Base-by-base conservation (phyloP, 2,329 filamentous ascomycete species). In the Emericellopsis cladophorae region DNA sequence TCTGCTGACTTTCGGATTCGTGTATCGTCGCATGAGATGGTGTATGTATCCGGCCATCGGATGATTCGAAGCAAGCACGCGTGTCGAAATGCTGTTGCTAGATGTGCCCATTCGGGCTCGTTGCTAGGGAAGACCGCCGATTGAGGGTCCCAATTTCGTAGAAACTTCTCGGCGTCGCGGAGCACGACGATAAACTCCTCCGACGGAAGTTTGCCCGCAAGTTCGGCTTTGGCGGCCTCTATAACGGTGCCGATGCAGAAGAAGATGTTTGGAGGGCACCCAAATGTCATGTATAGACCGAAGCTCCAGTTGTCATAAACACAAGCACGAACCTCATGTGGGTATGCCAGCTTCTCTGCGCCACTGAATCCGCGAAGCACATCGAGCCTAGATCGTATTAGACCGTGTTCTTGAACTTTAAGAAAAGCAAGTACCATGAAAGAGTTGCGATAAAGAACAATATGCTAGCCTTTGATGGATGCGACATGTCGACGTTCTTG, bases 281-380 rank as follows among this genome's bases (percentile, higher is more conserved):
- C 54, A 0, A 56, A 46, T 2, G 56, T 36, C 1, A 43, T 51
- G 12, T 57, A 53, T 3, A 57, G 42, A 29, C 46, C 49, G 0
- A 46, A 44, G 12, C 46, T 54, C 9, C 46, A 49, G 12, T 50
- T 44, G 8, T 54, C 47, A 4, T 44, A 18, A 3, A 57, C 51
- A 18, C 46, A 51, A n/a, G 42, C 37, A 10, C 52, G 51, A 3
- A 56, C 50, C 1, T 46, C 44, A 2, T 44, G 43, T 0, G 51
- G 45, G n/a, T 55, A 55, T 4, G 50, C 44, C 7, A 56, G 48
- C 24, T 57, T 56, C 35, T 56, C 53, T 1, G 54, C 49, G 4
- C 54, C 54, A n/a, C 51, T 55, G 39, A 56, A 52, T 0, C 54
- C 54, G 22, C 52, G 47, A 5, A 56, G 32, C 40, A 57, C 47